phyloP scores from a whole-genome alignment of 225 moss, liverwort and hornwort species.

The Straminergon stramineum region DNA sequence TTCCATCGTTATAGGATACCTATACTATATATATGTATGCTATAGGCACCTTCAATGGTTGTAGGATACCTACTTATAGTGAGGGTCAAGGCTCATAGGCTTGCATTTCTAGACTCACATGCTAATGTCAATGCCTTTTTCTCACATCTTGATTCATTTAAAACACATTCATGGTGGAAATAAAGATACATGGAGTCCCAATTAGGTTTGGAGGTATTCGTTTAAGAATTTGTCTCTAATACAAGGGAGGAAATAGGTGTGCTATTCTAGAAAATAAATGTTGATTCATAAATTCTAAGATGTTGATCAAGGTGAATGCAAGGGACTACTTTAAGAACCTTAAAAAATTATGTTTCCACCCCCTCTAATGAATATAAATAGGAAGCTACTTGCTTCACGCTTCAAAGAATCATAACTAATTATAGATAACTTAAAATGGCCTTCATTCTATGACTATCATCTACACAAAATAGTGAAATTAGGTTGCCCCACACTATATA shows the following conservation, averaged over 20 bases:
- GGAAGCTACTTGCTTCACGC: too few relatives aligned
- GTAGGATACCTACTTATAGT: too few relatives aligned
- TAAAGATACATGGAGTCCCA: not conserved
- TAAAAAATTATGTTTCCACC: not conserved
- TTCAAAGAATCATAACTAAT: not conserved
- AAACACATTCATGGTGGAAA: not conserved
- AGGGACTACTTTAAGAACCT: not conserved
- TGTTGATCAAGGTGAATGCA: not conserved
- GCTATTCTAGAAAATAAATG: fast-evolving
- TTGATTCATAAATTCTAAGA: not conserved
- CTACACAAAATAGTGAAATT: too few relatives aligned
- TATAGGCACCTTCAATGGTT: too few relatives aligned
- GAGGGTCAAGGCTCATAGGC: too few relatives aligned
- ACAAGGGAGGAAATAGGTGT: fast-evolving
- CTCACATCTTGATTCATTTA: fast-evolving
- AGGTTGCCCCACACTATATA: too few relatives aligned
- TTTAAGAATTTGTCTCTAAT: not conserved
- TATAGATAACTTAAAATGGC: not conserved
- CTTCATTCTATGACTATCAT: not conserved
- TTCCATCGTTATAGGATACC: too few relatives aligned
- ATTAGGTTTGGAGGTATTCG: fast-evolving
- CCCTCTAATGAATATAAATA: not conserved
- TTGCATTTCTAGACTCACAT: too few relatives aligned
- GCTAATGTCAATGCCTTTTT: not conserved
- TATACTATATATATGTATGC: too few relatives aligned